Conservation (phyloP, 495 filamentous ascomycete species). For the Trypethelium eluteriae region DNA sequence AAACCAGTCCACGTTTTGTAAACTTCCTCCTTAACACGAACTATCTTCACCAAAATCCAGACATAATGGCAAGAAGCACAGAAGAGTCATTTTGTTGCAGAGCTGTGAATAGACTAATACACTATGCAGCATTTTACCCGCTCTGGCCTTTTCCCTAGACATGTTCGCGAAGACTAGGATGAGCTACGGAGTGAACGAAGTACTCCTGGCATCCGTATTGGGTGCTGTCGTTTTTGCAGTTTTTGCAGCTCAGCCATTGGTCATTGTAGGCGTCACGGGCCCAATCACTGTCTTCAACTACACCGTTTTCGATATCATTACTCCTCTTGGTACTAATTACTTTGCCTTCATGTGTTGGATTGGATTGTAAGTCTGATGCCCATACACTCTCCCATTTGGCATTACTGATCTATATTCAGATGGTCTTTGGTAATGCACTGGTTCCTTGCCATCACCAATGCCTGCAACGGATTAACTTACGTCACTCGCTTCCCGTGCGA, state of each 20-base stretch:
- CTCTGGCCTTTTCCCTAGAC: slow-evolving; percentile 41
- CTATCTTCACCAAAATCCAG: not conserved
- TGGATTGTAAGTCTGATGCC: slow-evolving; percentile 26
- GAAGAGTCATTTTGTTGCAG: not conserved
- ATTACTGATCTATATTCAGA: not conserved
- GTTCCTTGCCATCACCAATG: slow-evolving; percentile 37
- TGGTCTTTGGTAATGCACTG: slow-evolving; percentile 42
- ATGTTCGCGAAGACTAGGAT: slow-evolving; percentile 37
- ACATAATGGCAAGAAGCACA: not conserved
- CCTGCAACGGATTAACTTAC: slow-evolving; percentile 39
- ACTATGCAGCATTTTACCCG: slow-evolving; percentile 36
- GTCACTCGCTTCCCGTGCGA: slow-evolving; percentile 41
- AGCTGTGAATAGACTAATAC: not conserved
- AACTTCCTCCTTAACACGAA: not conserved
- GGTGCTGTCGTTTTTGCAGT: slow-evolving; percentile 38
- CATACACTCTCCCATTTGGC: not conserved
- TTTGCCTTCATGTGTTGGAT: slow-evolving; percentile 64
- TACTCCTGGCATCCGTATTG: slow-evolving; percentile 39
- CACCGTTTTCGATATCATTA: slow-evolving; percentile 40
- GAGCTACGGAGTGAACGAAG: slow-evolving; percentile 43
- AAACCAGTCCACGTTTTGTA: not conserved
- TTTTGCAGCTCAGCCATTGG: slow-evolving; percentile 31
- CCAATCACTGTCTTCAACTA: slow-evolving; percentile 39
- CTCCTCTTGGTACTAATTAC: slow-evolving; percentile 14
- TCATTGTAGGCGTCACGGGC: slow-evolving; percentile 35